phyloP scores from a whole-genome alignment of 2,329 filamentous ascomycete genomes.

The Bisporella sp. region DNA sequence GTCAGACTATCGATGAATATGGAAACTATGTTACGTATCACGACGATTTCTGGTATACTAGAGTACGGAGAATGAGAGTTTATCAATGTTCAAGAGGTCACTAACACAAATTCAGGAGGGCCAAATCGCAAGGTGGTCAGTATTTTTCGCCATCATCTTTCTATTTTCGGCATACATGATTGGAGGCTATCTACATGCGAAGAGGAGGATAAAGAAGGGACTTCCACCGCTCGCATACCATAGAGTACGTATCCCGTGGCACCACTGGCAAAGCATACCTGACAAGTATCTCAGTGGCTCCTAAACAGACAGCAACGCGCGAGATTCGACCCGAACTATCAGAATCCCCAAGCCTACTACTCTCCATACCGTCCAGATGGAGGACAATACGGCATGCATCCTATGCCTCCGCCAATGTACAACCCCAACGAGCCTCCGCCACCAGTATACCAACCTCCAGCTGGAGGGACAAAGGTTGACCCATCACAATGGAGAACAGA shows the following conservation, averaged over 20 bases:
- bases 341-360: constrained; percentile 35
- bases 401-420: constrained; percentile 48
- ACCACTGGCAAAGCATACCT: constrained; percentile 4
- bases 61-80: constrained; percentile 20
- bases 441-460: constrained; percentile 47
- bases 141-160: constrained; percentile 56
- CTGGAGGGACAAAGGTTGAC: constrained; percentile 45
- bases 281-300: constrained; percentile 22
- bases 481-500: constrained; percentile 37
- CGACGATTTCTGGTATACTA: constrained; percentile 34
- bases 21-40: constrained; percentile 17
- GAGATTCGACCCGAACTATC: constrained; percentile 36
- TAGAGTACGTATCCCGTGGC: constrained; percentile 40
- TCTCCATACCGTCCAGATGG: constrained; percentile 31
- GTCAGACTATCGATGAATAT: not conserved
- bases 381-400: constrained; percentile 39
- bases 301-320: constrained; percentile 23
- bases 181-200: constrained; percentile 64
- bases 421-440: constrained; percentile 45
- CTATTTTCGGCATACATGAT: constrained; percentile 56
- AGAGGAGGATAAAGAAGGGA: constrained; percentile 57
- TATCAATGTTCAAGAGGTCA: not conserved
- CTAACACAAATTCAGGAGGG: constrained; percentile 26
- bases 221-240: constrained; percentile 63
- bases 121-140: constrained; percentile 56